Conservation (phyloP, 2,329 filamentous ascomycete species). For the Fusarium sp. region DNA sequence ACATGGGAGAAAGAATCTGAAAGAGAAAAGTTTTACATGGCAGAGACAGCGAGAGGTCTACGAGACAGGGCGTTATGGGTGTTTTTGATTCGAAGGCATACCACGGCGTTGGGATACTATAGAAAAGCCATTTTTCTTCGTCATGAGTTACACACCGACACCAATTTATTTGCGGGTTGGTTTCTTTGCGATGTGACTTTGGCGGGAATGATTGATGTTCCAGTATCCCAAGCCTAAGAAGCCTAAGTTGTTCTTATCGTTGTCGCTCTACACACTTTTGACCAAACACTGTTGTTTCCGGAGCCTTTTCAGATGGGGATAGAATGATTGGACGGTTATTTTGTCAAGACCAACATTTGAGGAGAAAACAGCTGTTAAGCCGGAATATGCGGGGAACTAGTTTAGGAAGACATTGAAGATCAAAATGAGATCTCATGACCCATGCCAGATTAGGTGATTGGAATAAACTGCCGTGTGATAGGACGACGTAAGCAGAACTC, state of each 20-base stretch:
- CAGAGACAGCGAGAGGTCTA: slow-evolving; percentile 19
- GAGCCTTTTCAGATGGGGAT: not conserved
- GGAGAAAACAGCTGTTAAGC: not conserved
- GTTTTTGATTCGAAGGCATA: slow-evolving; percentile 41
- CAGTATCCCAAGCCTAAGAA: slow-evolving; percentile 6
- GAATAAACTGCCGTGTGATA: slow-evolving; percentile 25
- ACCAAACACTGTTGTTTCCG: not conserved
- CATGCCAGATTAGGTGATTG: slow-evolving; percentile 16
- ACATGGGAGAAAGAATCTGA: not conserved
- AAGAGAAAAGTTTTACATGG: slow-evolving; percentile 22
- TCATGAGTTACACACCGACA: slow-evolving; percentile 25
- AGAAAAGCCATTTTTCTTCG: slow-evolving; percentile 35
- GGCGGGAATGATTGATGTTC: slow-evolving; percentile 21
- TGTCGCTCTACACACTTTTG: not conserved
- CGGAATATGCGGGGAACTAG: slow-evolving; percentile 6
- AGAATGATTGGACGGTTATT: slow-evolving; percentile 7
- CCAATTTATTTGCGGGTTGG: slow-evolving; percentile 3
- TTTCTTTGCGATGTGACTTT: slow-evolving; percentile 20
- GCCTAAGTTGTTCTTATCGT: not conserved
- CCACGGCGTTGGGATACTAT: slow-evolving; percentile 39
- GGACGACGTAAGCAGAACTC: slow-evolving; percentile 12
- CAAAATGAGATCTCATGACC: slow-evolving; percentile 5
- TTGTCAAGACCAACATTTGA: not conserved
- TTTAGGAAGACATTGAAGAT: slow-evolving; percentile 4
- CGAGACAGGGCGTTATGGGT: slow-evolving; percentile 37